Conservation (phyloP, 2,329 filamentous ascomycete genomes). For the Dothistroma pini region DNA sequence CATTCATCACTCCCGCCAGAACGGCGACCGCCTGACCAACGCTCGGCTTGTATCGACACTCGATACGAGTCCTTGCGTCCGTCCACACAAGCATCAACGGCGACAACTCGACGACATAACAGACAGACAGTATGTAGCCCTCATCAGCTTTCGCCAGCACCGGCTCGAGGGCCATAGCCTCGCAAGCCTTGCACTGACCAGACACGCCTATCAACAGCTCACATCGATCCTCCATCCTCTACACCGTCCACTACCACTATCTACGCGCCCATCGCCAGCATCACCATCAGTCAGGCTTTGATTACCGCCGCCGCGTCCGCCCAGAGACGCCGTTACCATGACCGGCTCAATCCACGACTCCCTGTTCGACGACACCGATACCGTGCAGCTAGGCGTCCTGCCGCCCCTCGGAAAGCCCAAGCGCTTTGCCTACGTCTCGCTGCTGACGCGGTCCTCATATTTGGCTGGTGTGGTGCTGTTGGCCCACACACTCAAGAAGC, state of each 20-base stretch:
- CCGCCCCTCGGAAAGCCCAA: neutral
- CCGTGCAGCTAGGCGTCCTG: neutral
- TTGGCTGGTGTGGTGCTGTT: slow-evolving; percentile 51
- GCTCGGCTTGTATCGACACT: neutral
- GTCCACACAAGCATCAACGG: neutral
- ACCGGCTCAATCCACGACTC: neutral
- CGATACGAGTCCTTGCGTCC: neutral
- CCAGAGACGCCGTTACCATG: neutral
- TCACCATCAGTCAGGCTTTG: neutral
- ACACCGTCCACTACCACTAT: neutral
- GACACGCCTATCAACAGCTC: neutral
- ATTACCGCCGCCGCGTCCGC: neutral
- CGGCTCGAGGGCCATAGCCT: neutral
- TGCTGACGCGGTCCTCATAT: slow-evolving; percentile 49
- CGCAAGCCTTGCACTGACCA: neutral
- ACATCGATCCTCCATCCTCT: neutral
- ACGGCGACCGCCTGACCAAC: neutral
- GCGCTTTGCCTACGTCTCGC: slow-evolving; percentile 45
- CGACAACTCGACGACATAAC: neutral
- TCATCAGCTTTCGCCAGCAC: neutral
- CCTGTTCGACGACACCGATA: neutral
- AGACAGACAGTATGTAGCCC: neutral
- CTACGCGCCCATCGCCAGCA: neutral
- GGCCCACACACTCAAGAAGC: slow-evolving; percentile 45
- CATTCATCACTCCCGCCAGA: neutral